A percentile compares a stretch with the other conserved stretches of the same genome.
phyloP scores from a whole-genome alignment of 768 basidiomycete species.

The Phlegmacium glaucopus region DNA sequence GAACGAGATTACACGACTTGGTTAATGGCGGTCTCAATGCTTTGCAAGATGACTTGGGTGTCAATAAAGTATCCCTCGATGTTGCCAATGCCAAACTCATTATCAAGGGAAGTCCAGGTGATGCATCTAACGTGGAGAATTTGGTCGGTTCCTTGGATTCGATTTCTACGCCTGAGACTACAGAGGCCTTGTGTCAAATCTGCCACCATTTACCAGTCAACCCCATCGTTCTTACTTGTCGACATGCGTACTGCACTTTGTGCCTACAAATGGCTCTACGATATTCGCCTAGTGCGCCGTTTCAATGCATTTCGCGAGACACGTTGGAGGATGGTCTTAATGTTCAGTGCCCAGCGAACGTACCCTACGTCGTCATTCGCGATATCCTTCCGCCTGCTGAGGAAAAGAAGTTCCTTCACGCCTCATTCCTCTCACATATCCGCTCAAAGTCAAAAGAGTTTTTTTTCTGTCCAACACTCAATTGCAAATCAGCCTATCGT shows the following conservation, averaged over 20 bases:
- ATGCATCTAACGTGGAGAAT: constrained; percentile 24
- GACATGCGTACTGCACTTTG: constrained; percentile 47
- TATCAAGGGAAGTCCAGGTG: constrained; percentile 36
- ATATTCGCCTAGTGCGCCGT: constrained; percentile 24
- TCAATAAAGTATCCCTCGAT: constrained; percentile 42
- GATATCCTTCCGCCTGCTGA: constrained; percentile 35
- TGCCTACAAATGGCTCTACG: constrained; percentile 46
- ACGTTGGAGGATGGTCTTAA: constrained; percentile 7
- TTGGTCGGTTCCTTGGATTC: constrained; percentile 18
- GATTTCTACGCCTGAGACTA: constrained; percentile 4
- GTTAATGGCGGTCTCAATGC: constrained; percentile 34
- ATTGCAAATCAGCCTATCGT: constrained; percentile 47
- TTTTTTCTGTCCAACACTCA: constrained; percentile 51
- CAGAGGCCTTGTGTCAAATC: constrained; percentile 30
- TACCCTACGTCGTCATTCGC: constrained; percentile 38
- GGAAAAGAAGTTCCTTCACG: constrained; percentile 36
- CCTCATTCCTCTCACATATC: constrained; percentile 41
- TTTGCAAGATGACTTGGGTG: constrained; percentile 37
- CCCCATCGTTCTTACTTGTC: constrained; percentile 40
- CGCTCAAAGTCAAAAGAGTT: constrained; percentile 36
- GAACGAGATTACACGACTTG: constrained; percentile 30
- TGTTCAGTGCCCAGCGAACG: constrained; percentile 25
- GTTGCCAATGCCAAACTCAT: constrained; percentile 36
- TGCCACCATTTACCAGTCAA: constrained; percentile 34
- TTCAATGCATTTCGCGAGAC: constrained; percentile 36